Percentiles rank a stretch among this genome's conserved stretches.
Evolutionary conservation across 768 basidiomycete species (phyloP).

Genomic region (Cytidiella melzeri): DNA sequence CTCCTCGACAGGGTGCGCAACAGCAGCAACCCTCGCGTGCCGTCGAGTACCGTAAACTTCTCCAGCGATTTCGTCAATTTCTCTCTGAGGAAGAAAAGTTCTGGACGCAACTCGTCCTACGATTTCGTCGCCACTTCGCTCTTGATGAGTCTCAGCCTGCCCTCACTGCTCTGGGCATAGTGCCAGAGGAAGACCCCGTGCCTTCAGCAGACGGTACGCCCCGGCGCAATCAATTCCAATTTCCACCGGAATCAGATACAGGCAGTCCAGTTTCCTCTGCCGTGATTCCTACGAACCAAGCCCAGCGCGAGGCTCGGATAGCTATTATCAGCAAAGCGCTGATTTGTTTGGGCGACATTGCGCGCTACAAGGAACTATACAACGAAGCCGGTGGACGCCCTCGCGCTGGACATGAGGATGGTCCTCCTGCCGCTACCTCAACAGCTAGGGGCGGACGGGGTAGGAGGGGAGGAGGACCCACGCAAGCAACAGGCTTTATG

Average conservation of each 20-base stretch:
- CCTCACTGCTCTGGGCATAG: slow-evolving; percentile 53
- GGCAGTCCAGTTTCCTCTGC: slow-evolving; percentile 27
- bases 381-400: slow-evolving; percentile 64
- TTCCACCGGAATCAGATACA: slow-evolving; percentile 47
- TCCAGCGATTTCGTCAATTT: slow-evolving; percentile 87
- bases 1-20: slow-evolving; percentile 29
- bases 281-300: slow-evolving; percentile 27
- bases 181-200: slow-evolving; percentile 31
- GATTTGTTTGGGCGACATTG: slow-evolving; percentile 90
- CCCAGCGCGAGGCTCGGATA: slow-evolving; percentile 59
- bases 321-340: slow-evolving; percentile 80
- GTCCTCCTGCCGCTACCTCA: slow-evolving; percentile 25
- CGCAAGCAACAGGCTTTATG: slow-evolving; percentile 10
- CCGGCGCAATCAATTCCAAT: slow-evolving; percentile 55
- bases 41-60: slow-evolving; percentile 80
- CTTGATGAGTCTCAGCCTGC: slow-evolving; percentile 59
- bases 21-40: slow-evolving; percentile 33
- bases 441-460: slow-evolving; percentile 36
- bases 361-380: slow-evolving; percentile 89
- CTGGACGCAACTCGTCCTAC: slow-evolving; percentile 75
- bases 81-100: slow-evolving; percentile 88
- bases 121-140: slow-evolving; percentile 66
- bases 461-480: slow-evolving; percentile 38
- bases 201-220: slow-evolving; percentile 18
- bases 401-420: slow-evolving; percentile 63